Evolutionary conservation across 2,329 filamentous ascomycete genomes (phyloP), one percentile per base, ranked within the genome.

Genomic region (Paecilomyces variotii): DNA sequence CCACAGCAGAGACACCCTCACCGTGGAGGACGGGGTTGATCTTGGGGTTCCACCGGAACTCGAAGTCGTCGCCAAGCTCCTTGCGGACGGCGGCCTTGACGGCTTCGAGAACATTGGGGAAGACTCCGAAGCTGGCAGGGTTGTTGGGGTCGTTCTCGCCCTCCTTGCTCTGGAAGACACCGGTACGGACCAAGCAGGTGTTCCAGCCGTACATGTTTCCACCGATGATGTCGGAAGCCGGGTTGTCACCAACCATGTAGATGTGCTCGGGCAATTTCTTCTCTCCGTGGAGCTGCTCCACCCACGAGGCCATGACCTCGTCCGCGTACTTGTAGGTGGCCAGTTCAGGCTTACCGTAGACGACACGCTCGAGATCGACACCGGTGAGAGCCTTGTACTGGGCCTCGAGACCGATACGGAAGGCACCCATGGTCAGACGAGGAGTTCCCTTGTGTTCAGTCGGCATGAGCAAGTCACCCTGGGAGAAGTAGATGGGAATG

Each of bases 141-240:
- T 89, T 91, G 76, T 89, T 80, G 72, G 87, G 81, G 69, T 91
- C 88, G 70, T 91, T 91, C 60, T 85, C 87, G 19, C 84, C 87
- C 27, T 63, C 58, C 49, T 64, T 64, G 61, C 88, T 88, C 76
- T 89, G 86, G 82, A 88, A 90, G 54, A 91, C 87, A 76, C 88
- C 88, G 0, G 88, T 91, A 69, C 87, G 84, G 58, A 91, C 88
- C 57, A 91, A 76, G 69, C 88, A 90, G 2, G 88, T 90, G 76
- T 91, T 91, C 88, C 88, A 91, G 60, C 87, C 87, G 74, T 91
- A 90, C 82, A 87, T 88, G 80, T 91, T 91, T 61, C 87, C 88
- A 62, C 88, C 88, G 63, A 88, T 80, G 67, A 90, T 89, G 70
- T 90, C 87, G 27, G 85, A 88, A 27, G 85, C 84, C 5, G 87